Evolutionary conservation across 2,329 filamentous ascomycete species (phyloP), one percentile per base, ranked within the genome.

Genomic region (Apiospora sp.): DNA sequence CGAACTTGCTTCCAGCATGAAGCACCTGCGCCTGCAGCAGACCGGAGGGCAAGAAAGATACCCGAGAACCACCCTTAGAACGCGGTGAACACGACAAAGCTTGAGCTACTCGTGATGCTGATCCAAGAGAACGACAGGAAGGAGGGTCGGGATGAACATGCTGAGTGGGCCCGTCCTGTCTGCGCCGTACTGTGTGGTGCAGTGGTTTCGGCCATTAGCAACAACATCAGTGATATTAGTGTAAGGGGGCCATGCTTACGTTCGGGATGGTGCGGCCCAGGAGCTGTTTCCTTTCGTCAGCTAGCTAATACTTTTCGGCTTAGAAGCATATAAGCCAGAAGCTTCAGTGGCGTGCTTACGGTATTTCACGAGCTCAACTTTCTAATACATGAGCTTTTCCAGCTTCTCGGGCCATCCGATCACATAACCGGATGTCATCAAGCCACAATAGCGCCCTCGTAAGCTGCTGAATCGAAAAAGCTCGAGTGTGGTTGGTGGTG

Each of bases 1-100:
- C 81, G 96, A 98, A 81, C 90, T 96, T 58, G 88, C 93, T 0
- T 93, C 93, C 22, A 92, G 98, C 74, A 87, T 95, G 79, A 94
- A 97, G 82, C 95, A 98, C 80, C 86, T 99, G 37, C 92, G 93
- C 78, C 87, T 93, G 30, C 90, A 90, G 46, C 87, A 87, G 0
- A 93, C 90, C 19, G 58, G 8, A 93, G 81, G 1, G 87, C 87
- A 67, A 92, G 87, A 76, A 90, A 92, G 3, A 88, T 88, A 16
- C 92, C 92, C 0, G 89, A 91, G 14, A 85, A 85, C 79, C 93
- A 92, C 7, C 92, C 92, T 75, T 91, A 93, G 19, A 41, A 14
- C 4, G 41, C 19, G 19, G 58, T 64, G 34, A 41, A 64, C n/a
- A 88, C 83, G 69, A 93, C 86, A 49, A 90, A 87, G 3, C 87